Conservation (phyloP, 2,329 filamentous ascomycete genomes). For the Nigrospora oryzae region DNA sequence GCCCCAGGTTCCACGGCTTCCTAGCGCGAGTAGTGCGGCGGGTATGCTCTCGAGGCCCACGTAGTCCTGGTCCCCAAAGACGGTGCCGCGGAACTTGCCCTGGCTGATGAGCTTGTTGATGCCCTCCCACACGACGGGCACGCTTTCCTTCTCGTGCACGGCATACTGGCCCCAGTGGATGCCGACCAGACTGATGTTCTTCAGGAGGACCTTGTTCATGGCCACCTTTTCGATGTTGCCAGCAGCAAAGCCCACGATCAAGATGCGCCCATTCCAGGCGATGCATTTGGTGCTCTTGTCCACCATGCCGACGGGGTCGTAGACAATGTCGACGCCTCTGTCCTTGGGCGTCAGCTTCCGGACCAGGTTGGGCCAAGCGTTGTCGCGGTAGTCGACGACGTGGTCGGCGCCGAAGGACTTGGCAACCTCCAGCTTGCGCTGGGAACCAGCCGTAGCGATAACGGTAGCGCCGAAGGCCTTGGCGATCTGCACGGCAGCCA, state of each 20-base stretch:
- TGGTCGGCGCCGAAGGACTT: conserved; percentile 77
- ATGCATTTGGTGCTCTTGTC: conserved; percentile 84
- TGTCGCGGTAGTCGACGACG: conserved; percentile 65
- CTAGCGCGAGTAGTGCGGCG: conserved; percentile 67
- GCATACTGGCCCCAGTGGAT: conserved; percentile 88
- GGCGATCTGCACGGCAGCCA: conserved; percentile 87
- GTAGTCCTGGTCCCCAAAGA: conserved; percentile 75
- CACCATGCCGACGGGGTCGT: conserved; percentile 87
- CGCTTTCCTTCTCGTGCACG: conserved; percentile 60
- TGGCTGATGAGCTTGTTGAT: conserved; percentile 69
- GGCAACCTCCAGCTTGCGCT: conserved; percentile 74
- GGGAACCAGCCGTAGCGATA: conserved; percentile 81
- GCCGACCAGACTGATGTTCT: conserved; percentile 86
- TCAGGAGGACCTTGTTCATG: conserved; percentile 84
- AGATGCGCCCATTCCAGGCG: conserved; percentile 82
- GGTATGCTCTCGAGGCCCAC: conserved; percentile 74
- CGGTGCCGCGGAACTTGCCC: conserved; percentile 74
- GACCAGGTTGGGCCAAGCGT: conserved; percentile 58
- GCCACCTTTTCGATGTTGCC: conserved; percentile 85
- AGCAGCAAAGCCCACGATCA: conserved; percentile 84
- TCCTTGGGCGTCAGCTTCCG: conserved; percentile 68
- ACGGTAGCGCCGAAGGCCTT: conserved; percentile 88
- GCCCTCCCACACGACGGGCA: conserved; percentile 71
- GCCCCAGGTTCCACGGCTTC: conserved; percentile 80
- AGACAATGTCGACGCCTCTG: conserved; percentile 81